Evolutionary conservation across 2,329 filamentous ascomycete species (phyloP).

Genomic region (Xylaria sp.): DNA sequence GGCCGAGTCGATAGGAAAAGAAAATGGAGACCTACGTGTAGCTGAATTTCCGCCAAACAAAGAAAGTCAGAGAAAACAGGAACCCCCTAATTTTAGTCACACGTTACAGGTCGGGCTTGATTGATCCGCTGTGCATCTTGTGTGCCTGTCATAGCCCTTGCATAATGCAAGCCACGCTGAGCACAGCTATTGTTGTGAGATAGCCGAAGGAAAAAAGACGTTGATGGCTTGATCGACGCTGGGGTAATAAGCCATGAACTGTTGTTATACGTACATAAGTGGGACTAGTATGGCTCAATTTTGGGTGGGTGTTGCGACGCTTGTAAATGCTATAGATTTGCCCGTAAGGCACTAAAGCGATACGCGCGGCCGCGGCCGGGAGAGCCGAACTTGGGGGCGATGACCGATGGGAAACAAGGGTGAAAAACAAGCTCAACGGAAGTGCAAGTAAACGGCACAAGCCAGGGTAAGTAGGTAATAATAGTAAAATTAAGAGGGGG

Average conservation of each 20-base stretch:
- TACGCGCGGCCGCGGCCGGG: too few relatives aligned
- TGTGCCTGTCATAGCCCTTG: not conserved
- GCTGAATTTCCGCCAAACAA: not conserved
- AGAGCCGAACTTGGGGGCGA: too few relatives aligned
- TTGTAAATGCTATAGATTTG: not conserved
- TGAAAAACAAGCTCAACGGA: not conserved
- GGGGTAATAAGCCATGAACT: not conserved
- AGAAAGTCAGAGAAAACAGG: not conserved
- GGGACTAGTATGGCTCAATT: not conserved
- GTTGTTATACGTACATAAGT: not conserved
- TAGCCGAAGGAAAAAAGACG: not conserved
- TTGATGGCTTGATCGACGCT: not conserved
- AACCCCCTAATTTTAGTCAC: constrained; percentile 5
- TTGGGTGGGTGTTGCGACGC: not conserved
- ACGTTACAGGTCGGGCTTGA: not conserved
- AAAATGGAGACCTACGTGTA: constrained; percentile 1
- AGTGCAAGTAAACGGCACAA: not conserved
- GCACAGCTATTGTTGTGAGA: not conserved
- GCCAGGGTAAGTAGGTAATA: not conserved
- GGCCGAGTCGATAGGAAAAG: not conserved
- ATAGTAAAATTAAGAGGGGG: constrained; percentile 10
- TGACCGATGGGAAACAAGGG: too few relatives aligned
- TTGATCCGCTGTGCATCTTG: constrained; percentile 7
- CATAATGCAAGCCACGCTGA: constrained; percentile 24
- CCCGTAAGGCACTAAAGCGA: not conserved